Percentiles rank a stretch among this genome's conserved stretches.
Evolutionary conservation across 2,329 filamentous ascomycete species (phyloP).

Genomic region (Arthrobotrys megalospora): DNA sequence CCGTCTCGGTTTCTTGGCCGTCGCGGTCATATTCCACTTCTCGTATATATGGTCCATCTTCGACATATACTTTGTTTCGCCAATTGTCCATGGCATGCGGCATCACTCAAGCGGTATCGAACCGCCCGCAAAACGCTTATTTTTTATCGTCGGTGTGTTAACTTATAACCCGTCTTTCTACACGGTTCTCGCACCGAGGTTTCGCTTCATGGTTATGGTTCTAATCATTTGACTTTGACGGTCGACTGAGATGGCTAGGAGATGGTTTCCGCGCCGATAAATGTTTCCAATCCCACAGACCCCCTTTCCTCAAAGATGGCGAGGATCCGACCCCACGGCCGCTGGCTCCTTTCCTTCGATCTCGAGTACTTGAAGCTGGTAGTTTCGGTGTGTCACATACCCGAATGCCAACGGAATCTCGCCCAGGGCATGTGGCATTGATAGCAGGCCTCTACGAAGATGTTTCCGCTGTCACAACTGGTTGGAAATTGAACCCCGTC

Average conservation of each 20-base stretch:
- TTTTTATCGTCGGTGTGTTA: conserved; percentile 87
- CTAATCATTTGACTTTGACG: conserved; percentile 50
- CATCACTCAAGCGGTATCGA: conserved; percentile 80
- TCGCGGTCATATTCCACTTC: conserved; percentile 92
- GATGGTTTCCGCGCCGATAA: conserved; percentile 98
- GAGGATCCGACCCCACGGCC: conserved; percentile 75
- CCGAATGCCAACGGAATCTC: conserved; percentile 94
- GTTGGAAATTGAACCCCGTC: conserved; percentile 98
- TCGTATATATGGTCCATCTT: conserved; percentile 97
- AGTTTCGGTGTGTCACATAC: conserved; percentile 99
- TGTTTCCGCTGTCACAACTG: conserved; percentile 95
- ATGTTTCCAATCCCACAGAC: conserved; percentile 91
- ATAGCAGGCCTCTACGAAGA: conserved; percentile 98
- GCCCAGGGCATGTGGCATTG: conserved; percentile 94
- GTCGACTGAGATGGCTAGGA: conserved; percentile 70
- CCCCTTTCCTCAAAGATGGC: conserved; percentile 77
- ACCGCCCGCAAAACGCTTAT: conserved; percentile 88
- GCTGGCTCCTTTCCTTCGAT: conserved; percentile 91
- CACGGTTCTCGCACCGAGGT: not conserved
- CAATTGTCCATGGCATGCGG: conserved; percentile 95
- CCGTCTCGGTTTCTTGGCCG: conserved; percentile 85
- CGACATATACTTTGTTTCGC: conserved; percentile 98
- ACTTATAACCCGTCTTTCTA: conserved; percentile 11
- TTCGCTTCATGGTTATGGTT: conserved; percentile 9
- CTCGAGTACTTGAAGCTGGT: conserved; percentile 86